Evolutionary conservation across 495 filamentous ascomycete species (phyloP).

Genomic region (Talaromyces liani): DNA sequence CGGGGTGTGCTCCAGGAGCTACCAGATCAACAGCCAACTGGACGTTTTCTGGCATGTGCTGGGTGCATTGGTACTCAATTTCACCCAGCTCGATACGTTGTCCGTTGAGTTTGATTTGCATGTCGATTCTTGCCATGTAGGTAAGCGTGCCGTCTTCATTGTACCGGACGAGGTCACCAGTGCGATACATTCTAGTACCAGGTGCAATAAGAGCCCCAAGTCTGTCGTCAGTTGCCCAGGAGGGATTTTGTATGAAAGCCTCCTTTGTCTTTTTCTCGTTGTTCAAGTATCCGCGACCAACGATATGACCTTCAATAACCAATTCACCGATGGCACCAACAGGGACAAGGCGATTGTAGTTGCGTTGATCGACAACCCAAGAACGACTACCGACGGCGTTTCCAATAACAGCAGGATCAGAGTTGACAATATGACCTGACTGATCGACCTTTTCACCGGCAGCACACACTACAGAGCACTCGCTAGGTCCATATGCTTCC

Average conservation of each 20-base stretch:
- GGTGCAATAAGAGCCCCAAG: constrained; percentile 19
- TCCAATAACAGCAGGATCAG: constrained; percentile 34
- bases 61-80: constrained; percentile 49
- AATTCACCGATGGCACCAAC: constrained; percentile 60
- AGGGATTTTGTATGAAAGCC: constrained; percentile 49
- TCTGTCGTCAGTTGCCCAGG: constrained; percentile 28
- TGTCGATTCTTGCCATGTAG: constrained; percentile 53
- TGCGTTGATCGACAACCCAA: constrained; percentile 54
- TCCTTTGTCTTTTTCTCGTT: constrained; percentile 46
- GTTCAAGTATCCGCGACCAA: constrained; percentile 53
- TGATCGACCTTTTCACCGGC: constrained; percentile 28
- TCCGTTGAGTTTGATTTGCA: constrained; percentile 59
- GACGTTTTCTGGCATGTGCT: constrained; percentile 22
- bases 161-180: constrained; percentile 47
- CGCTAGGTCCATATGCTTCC: constrained; percentile 50
- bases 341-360: constrained; percentile 50
- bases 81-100: constrained; percentile 60
- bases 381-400: constrained; percentile 28
- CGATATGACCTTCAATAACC: constrained; percentile 54
- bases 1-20: constrained; percentile 23
- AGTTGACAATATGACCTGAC: constrained; percentile 35
- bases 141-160: constrained; percentile 42
- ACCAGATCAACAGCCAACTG: constrained; percentile 39
- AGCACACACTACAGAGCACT: constrained; percentile 41
- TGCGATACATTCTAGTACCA: constrained; percentile 36